These are phyloP conservation scores for Coniochaeta prunicola DNA, from an alignment of 2,329 filamentous ascomycete genomes.

Conservation along the genomic window DNA sequence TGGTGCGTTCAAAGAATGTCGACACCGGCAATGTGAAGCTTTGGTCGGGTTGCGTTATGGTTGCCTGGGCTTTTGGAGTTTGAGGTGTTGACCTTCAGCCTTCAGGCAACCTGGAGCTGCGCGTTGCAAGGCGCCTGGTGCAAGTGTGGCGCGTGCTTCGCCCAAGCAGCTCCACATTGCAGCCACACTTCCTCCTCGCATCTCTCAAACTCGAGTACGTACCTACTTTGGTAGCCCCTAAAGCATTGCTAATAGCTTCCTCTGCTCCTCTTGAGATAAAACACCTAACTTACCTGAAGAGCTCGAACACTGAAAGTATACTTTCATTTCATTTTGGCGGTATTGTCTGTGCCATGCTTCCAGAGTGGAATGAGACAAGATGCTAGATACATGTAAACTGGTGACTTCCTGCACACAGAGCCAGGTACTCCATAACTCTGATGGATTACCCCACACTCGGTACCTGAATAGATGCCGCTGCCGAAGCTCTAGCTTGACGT, in stretches of 20 bases:
- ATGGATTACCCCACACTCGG: background rate
- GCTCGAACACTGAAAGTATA: too few species aligned
- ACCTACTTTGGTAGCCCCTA: too few species aligned
- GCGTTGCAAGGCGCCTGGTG: slow-evolving; percentile 11
- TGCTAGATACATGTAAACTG: background rate
- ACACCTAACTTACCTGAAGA: too few species aligned
- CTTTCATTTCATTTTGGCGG: background rate
- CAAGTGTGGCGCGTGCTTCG: slow-evolving; percentile 3
- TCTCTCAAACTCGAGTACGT: too few species aligned
- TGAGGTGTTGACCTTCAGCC: slow-evolving; percentile 21
- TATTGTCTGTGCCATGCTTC: background rate
- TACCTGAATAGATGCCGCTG: background rate
- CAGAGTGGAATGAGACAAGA: background rate
- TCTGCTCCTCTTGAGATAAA: too few species aligned
- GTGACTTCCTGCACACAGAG: background rate
- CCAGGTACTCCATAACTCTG: background rate
- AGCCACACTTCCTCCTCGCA: background rate
- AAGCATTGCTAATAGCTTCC: too few species aligned
- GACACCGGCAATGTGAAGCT: background rate
- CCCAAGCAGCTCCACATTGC: background rate
- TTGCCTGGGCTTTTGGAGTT: slow-evolving; percentile 6
- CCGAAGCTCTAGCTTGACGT: background rate
- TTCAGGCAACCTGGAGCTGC: slow-evolving; percentile 38
- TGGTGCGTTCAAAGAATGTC: background rate
- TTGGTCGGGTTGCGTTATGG: slow-evolving; percentile 3